Evolutionary conservation across 768 basidiomycete species (phyloP).

Genomic region (Boletus rubescentipes): DNA sequence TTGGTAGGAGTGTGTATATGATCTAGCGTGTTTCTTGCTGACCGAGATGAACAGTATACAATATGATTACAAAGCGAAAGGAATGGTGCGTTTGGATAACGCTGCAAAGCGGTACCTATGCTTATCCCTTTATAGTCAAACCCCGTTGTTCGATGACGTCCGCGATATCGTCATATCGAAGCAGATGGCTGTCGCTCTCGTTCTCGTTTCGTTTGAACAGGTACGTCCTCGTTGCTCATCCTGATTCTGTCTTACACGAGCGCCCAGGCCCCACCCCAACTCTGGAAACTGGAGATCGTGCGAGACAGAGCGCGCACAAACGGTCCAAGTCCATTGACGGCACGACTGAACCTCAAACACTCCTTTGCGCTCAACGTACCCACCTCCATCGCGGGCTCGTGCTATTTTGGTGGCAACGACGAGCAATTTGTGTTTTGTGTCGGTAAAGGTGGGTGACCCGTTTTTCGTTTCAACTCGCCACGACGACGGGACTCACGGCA

Average conservation of each 20-base stretch:
- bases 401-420: constrained; percentile 76
- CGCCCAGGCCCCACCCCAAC: constrained; percentile 63
- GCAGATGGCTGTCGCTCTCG: constrained; percentile 42
- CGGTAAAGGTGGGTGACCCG: constrained; percentile 56
- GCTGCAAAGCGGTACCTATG: not conserved
- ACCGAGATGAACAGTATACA: constrained; percentile 39
- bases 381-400: constrained; percentile 75
- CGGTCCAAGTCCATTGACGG: constrained; percentile 11
- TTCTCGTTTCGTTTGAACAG: constrained; percentile 40
- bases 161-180: constrained; percentile 50
- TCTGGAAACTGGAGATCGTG: constrained; percentile 69
- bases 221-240: not conserved
- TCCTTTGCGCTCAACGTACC: constrained; percentile 62
- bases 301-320: constrained; percentile 46
- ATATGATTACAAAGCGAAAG: constrained; percentile 43
- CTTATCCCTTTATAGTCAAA: constrained; percentile 37
- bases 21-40: not conserved
- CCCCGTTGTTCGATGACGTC: constrained; percentile 52
- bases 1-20: constrained; percentile 35
- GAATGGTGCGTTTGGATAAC: constrained; percentile 40
- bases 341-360: constrained; percentile 46
- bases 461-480: not conserved
- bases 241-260: not conserved
- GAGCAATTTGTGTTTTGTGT: constrained; percentile 80
- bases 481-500: too few relatives aligned